phyloP scores from a whole-genome alignment of 148 eudicot genomes.

The Cornus florida region DNA sequence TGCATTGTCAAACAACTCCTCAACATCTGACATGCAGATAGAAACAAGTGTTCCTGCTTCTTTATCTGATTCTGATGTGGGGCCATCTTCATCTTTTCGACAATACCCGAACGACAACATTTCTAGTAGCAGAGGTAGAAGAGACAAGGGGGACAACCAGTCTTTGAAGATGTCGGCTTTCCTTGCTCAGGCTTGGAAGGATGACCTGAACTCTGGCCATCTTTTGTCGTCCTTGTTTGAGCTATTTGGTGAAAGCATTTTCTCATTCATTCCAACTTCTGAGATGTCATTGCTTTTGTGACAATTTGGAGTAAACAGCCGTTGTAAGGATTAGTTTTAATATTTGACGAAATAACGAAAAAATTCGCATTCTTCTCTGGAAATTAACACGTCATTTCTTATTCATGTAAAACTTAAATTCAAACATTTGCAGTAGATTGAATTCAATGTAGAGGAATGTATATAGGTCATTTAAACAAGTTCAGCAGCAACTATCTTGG shows the following conservation, averaged over 20 bases:
- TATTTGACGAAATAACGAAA: no score
- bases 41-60: constrained; percentile 19
- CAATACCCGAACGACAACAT: constrained; percentile 7
- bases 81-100: constrained; percentile 23
- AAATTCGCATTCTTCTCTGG: no score
- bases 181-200: constrained; percentile 66
- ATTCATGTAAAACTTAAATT: no score
- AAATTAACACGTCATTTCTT: no score
- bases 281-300: constrained; percentile 34
- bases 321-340: no score
- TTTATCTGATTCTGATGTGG: constrained; percentile 2
- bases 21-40: constrained; percentile 29
- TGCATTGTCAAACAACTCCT: constrained; percentile 23
- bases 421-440: not conserved
- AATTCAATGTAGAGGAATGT: no score
- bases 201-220: constrained; percentile 63
- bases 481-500: not conserved
- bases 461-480: not conserved
- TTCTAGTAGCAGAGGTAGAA: constrained; percentile 12
- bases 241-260: constrained; percentile 60
- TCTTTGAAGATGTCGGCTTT: constrained; percentile 37
- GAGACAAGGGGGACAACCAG: constrained; percentile 6
- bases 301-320: no score
- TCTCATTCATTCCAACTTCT: constrained; percentile 60
- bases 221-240: constrained; percentile 50